Evolutionary conservation across 148 eudicot species (phyloP), one percentile per base, ranked within the genome.

Genomic region (Rhododendron ferrugineum): DNA sequence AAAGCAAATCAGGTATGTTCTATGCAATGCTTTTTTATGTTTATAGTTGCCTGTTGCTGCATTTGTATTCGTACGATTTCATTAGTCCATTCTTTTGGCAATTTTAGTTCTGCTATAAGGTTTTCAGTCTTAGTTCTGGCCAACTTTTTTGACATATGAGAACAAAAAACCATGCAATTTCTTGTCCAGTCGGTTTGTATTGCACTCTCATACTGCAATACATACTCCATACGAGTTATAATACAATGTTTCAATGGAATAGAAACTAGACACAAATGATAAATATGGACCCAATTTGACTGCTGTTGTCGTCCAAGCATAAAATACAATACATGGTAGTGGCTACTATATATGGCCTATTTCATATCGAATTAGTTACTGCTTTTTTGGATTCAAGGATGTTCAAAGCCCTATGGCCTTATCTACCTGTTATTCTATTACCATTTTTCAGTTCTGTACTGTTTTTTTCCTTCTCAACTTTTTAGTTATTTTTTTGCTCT

Each of bases 1-100:
- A 97, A 97, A 93, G 99, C 98, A 86, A 95, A 97, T 90, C 99
- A 95, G 99, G 99, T 97, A 85, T 76, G 28, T 75, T 76, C 28
- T 82, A 3, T 40, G 79, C 11, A 22, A 9, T 7, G 56, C 60
- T 13, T 64, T 54, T 58, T 6, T 26, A 32, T 75, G 32, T 70
- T 28, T 68, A 18, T 70, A 9, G n/a, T 18, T 44, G 32, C 64
- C 47, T 83, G 62, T 73, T 68, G 62, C 49, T 82, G 54, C 9
- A 23, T 82, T 73, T 79, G 62, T 26, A 54, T 54, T 16, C 20
- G 22, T 66, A 32, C 2, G 6, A n/a, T 81, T 50, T 23, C 34
- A 30, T 56, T 1, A 16, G 28, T 32, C 16, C 46, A 36, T 56
- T 44, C 46, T 56, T 34, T 47, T 18, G 36, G 3, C 70, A 81